These are phyloP conservation scores for Wickerhamomyces silvicola DNA, from an alignment of 805 yeast genomes.

Conservation along the genomic window DNA sequence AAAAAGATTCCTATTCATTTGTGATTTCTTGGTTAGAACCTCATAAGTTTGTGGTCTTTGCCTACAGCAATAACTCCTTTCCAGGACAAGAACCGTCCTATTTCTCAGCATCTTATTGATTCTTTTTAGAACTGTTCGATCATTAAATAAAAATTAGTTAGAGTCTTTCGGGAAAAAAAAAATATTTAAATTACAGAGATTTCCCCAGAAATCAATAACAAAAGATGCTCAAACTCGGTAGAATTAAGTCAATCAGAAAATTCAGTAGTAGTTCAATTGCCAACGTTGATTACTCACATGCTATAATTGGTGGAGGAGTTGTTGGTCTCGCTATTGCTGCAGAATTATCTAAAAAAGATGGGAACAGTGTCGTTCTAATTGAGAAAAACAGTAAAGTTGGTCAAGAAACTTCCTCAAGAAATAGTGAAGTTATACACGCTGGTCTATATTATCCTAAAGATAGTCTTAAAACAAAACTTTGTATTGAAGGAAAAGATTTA, in stretches of 20 bases:
- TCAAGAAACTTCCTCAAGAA: slow-evolving; percentile 79
- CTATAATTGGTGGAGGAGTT: slow-evolving; percentile 77
- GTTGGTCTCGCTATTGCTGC: slow-evolving; percentile 82
- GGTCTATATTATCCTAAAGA: slow-evolving; percentile 75
- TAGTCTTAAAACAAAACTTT: slow-evolving; percentile 60
- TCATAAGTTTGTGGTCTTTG: slow-evolving; percentile 34
- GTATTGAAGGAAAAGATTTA: slow-evolving; percentile 67
- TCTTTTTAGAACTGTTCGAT: no score
- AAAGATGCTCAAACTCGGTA: no score
- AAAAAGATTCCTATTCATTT: slow-evolving; percentile 53
- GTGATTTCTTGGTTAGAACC: slow-evolving; percentile 52
- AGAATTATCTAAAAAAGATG: slow-evolving; percentile 42
- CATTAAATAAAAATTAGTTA: no score
- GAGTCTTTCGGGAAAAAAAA: no score
- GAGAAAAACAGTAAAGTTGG: slow-evolving; percentile 68
- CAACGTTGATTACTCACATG: slow-evolving; percentile 54
- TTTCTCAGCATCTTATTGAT: not conserved
- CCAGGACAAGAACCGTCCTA: not conserved
- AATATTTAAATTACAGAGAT: no score
- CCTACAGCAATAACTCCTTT: slow-evolving; percentile 11
- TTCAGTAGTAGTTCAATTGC: slow-evolving; percentile 10
- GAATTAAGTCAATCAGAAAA: no score
- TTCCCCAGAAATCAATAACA: no score
- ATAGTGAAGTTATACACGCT: slow-evolving; percentile 91
- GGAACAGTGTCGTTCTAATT: slow-evolving; percentile 51